phyloP scores from a whole-genome alignment of 2,329 filamentous ascomycete genomes.

The Botrytis elliptica region DNA sequence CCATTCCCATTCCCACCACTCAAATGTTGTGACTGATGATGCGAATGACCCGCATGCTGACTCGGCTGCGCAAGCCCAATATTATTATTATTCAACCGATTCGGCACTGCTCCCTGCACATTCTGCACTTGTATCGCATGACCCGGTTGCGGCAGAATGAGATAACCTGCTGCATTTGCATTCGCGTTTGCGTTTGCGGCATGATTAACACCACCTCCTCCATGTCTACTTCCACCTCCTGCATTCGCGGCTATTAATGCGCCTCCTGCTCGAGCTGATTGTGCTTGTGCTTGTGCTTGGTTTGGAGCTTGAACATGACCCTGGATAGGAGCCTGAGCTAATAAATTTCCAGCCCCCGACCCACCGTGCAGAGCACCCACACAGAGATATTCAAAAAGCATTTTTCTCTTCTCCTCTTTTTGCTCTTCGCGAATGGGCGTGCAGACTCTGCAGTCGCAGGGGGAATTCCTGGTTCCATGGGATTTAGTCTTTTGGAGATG shows the following conservation, averaged over 20 bases:
- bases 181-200: not conserved
- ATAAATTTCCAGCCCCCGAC: not conserved
- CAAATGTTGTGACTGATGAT: not conserved
- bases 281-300: not conserved
- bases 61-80: not conserved
- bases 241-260: not conserved
- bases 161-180: not conserved
- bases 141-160: not conserved
- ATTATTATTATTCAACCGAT: slow-evolving; percentile 11
- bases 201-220: not conserved
- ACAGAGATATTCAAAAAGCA: not conserved
- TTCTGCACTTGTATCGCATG: not conserved
- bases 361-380: not conserved
- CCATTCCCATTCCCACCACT: not conserved
- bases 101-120: not conserved
- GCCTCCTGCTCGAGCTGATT: not conserved
- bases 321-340: not conserved
- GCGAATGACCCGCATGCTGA: not conserved
- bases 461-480: not conserved
- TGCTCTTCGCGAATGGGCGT: not conserved
- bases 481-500: not conserved
- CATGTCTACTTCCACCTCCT: not conserved
- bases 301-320: not conserved
- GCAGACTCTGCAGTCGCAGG: not conserved
- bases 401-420: not conserved